These are phyloP conservation scores for Epichloe typhina DNA, from an alignment of 2,329 filamentous ascomycete species.

Conservation along the genomic window DNA sequence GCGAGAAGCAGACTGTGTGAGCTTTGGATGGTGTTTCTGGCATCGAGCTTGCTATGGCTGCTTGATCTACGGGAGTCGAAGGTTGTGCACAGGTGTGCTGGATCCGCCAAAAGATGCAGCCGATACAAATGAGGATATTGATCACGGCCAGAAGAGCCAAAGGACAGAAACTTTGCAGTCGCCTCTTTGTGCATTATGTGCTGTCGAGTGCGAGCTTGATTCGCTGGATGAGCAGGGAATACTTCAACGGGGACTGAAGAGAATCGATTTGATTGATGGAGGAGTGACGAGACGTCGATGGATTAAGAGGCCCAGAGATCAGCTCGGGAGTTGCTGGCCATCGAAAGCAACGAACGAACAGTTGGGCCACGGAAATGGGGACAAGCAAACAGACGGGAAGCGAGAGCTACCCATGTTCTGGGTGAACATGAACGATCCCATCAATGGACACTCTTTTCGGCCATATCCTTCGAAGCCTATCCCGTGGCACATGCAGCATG, in stretches of 20 bases:
- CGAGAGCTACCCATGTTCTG: conserved; percentile 27
- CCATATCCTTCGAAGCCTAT: conserved; percentile 38
- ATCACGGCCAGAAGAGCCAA: conserved; percentile 3
- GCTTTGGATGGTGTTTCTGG: conserved; percentile 50
- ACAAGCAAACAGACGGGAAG: conserved; percentile 5
- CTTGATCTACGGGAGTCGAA: conserved; percentile 33
- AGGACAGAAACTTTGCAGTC: conserved; percentile 31
- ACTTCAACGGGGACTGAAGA: conserved; percentile 28
- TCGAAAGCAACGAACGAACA: neutral
- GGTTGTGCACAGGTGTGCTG: conserved; percentile 21
- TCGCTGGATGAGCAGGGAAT: conserved; percentile 17
- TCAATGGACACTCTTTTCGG: conserved; percentile 32
- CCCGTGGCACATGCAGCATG: conserved; percentile 30
- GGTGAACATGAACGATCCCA: conserved; percentile 35
- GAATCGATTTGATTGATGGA: conserved; percentile 30
- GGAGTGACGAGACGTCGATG: conserved; percentile 33
- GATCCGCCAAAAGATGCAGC: conserved; percentile 22
- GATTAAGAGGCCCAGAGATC: conserved; percentile 16
- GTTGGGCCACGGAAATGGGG: conserved; percentile 6
- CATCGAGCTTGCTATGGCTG: conserved; percentile 43
- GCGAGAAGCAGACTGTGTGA: conserved; percentile 40
- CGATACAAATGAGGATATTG: conserved; percentile 4
- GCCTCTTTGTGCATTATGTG: conserved; percentile 37
- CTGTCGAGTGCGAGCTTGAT: conserved; percentile 26
- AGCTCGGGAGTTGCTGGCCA: neutral